Percentiles rank a stretch among this genome's conserved stretches.
Evolutionary conservation across 1,139 yeast species (phyloP).

Genomic region (Scheffersomyces insectosa): DNA sequence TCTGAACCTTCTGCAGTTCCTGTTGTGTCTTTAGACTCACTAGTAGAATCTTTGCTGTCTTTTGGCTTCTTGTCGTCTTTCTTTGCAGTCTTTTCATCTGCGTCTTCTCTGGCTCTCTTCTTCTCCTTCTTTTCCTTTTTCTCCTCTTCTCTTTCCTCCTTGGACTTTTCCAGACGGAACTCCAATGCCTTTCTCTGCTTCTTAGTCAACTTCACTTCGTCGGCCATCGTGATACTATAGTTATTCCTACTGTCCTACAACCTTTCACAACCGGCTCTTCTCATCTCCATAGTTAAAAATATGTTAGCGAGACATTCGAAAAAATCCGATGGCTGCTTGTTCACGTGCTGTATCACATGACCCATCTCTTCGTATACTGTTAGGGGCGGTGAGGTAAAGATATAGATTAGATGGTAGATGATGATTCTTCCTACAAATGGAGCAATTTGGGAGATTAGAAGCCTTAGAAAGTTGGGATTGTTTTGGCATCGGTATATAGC

Average conservation of each 20-base stretch:
- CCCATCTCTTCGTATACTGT: too few species aligned
- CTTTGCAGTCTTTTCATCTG: slow-evolving; percentile 3
- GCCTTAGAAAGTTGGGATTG: too few species aligned
- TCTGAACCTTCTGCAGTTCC: slow-evolving; percentile 16
- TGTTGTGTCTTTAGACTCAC: slow-evolving; percentile 19
- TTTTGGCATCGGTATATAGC: too few species aligned
- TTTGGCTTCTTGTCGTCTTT: background rate
- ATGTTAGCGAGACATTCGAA: slow-evolving; percentile 1
- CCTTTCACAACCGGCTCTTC: slow-evolving; percentile 5
- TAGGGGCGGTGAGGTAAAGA: too few species aligned
- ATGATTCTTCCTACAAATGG: too few species aligned
- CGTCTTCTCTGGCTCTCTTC: slow-evolving; percentile 13
- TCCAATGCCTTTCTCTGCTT: slow-evolving; percentile 78
- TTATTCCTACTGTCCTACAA: too few species aligned
- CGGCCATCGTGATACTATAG: too few species aligned
- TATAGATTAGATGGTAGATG: too few species aligned
- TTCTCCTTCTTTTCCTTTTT: slow-evolving; percentile 17
- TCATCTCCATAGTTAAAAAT: background rate
- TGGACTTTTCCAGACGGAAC: slow-evolving; percentile 54
- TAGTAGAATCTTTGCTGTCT: slow-evolving; percentile 17
- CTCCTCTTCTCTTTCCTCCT: slow-evolving; percentile 38
- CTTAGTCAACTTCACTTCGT: slow-evolving; percentile 57
- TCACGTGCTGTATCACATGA: too few species aligned
- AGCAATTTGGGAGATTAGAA: too few species aligned
- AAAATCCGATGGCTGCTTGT: too few species aligned